Evolutionary conservation across 2,329 filamentous ascomycete genomes (phyloP).

Genomic region (Domatiomyces catenatus): DNA sequence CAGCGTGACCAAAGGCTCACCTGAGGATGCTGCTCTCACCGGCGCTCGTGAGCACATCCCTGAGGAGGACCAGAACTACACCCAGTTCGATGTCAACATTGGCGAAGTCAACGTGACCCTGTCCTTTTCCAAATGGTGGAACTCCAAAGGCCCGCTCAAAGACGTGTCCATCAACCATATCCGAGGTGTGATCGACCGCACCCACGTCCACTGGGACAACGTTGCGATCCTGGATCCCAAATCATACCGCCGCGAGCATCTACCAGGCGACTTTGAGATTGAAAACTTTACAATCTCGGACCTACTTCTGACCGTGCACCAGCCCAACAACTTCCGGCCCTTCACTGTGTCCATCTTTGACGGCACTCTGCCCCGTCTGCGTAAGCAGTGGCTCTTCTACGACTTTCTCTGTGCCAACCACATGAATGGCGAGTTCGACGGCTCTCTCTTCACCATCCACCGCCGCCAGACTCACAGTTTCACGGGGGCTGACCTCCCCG

Average conservation of each 20-base stretch:
- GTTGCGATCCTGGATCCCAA: conserved; percentile 60
- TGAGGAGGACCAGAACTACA: conserved; percentile 83
- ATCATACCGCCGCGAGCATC: conserved; percentile 73
- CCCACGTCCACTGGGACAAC: conserved; percentile 54
- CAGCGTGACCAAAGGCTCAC: conserved; percentile 84
- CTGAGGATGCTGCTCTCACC: conserved; percentile 65
- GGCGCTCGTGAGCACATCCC: conserved; percentile 47
- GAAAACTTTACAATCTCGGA: conserved; percentile 95
- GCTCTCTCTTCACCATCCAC: conserved; percentile 93
- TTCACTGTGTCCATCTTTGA: conserved; percentile 93
- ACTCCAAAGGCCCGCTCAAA: conserved; percentile 76
- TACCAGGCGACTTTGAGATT: conserved; percentile 89
- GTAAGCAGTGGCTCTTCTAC: conserved; percentile 96
- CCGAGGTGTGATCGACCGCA: conserved; percentile 80
- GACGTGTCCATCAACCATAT: conserved; percentile 92
- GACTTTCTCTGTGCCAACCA: conserved; percentile 90
- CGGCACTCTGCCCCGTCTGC: conserved; percentile 78
- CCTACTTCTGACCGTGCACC: conserved; percentile 76
- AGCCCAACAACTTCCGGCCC: conserved; percentile 79
- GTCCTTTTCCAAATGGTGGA: conserved; percentile 98
- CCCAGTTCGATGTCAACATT: conserved; percentile 89
- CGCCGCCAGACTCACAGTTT: conserved; percentile 77
- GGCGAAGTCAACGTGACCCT: conserved; percentile 91
- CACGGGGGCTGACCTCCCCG: conserved; percentile 46
- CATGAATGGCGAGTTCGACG: conserved; percentile 90